A percentile compares a stretch with the other conserved stretches of the same genome.
phyloP scores from a whole-genome alignment of 352 stramenopile species.

The Globisporangium barbulae region DNA sequence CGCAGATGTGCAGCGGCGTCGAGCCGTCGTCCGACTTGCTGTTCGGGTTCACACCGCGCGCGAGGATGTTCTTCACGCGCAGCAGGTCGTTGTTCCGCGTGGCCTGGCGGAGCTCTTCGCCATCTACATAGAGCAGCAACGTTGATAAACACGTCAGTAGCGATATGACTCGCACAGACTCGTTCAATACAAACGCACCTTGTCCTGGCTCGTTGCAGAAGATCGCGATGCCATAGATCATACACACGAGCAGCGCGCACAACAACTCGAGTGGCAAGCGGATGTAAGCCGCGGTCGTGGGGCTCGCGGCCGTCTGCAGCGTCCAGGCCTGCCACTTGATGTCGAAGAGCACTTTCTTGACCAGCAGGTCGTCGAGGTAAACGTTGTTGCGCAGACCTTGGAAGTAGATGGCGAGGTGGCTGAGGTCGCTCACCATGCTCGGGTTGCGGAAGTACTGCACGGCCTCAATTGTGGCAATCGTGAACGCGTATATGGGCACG shows the following conservation, averaged over 20 bases:
- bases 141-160: background rate
- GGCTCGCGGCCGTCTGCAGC: slow-evolving; percentile 20
- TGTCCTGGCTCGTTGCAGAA: slow-evolving; percentile 72
- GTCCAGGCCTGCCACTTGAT: slow-evolving; percentile 31
- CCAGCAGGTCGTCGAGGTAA: slow-evolving; percentile 26
- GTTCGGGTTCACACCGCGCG: slow-evolving; percentile 52
- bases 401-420: slow-evolving; percentile 37
- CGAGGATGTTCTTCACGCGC: slow-evolving; percentile 54
- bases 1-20: slow-evolving; percentile 77
- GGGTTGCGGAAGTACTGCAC: slow-evolving; percentile 45
- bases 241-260: slow-evolving; percentile 44
- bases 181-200: slow-evolving; percentile 30
- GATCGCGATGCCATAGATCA: slow-evolving; percentile 50
- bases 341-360: slow-evolving; percentile 29
- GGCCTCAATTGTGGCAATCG: slow-evolving; percentile 49
- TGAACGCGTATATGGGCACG: slow-evolving; percentile 62
- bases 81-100: slow-evolving; percentile 68
- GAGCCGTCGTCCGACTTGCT: slow-evolving; percentile 52
- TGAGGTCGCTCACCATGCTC: slow-evolving; percentile 38
- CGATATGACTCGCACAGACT: background rate
- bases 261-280: slow-evolving; percentile 45
- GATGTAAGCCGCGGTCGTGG: slow-evolving; percentile 28
- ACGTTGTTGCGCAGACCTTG: slow-evolving; percentile 22
- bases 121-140: slow-evolving; percentile 35
- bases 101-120: slow-evolving; percentile 72